Conservation (phyloP, 202 grass and related monocot species). For the Zoysia matrella region DNA sequence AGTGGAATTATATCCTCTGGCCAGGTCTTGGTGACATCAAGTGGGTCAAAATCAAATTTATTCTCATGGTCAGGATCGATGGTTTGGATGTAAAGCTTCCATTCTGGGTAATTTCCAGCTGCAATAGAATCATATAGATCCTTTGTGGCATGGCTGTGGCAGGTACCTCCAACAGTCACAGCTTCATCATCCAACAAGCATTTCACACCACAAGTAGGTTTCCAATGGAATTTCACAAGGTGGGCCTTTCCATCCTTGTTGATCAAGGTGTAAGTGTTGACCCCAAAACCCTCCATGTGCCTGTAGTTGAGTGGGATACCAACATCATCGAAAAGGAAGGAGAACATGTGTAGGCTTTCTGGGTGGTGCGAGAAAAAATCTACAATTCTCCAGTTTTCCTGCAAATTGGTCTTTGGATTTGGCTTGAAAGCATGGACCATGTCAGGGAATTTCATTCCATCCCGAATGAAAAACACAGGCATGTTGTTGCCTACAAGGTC, state of each 20-base stretch:
- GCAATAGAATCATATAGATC: slow-evolving; percentile 79
- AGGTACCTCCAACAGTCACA: slow-evolving; percentile 74
- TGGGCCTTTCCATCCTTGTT: slow-evolving; percentile 68
- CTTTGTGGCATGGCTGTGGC: slow-evolving; percentile 91
- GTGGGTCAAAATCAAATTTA: slow-evolving; percentile 81
- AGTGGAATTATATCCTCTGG: slow-evolving; percentile 87
- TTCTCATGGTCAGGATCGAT: slow-evolving; percentile 75
- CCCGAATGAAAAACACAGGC: slow-evolving; percentile 87
- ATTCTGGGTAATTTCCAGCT: slow-evolving; percentile 78
- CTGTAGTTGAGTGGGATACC: slow-evolving; percentile 90
- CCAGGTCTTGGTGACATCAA: slow-evolving; percentile 96
- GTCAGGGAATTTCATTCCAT: slow-evolving; percentile 96
- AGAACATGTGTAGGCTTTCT: slow-evolving; percentile 92
- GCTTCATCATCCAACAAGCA: slow-evolving; percentile 85
- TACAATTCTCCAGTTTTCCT: slow-evolving; percentile 88
- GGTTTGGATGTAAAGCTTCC: slow-evolving; percentile 88
- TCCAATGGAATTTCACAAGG: slow-evolving; percentile 93
- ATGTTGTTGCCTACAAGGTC: slow-evolving; percentile 94
- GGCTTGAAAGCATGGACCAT: slow-evolving; percentile 97
- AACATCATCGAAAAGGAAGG: slow-evolving; percentile 90
- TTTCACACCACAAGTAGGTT: slow-evolving; percentile 87
- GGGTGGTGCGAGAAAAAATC: slow-evolving; percentile 96
- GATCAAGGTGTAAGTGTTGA: slow-evolving; percentile 82
- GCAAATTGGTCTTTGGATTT: slow-evolving; percentile 83
- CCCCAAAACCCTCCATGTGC: slow-evolving; percentile 92